Evolutionary conservation across 2,329 filamentous ascomycete genomes (phyloP).

Genomic region (Aspergillus chevalieri): DNA sequence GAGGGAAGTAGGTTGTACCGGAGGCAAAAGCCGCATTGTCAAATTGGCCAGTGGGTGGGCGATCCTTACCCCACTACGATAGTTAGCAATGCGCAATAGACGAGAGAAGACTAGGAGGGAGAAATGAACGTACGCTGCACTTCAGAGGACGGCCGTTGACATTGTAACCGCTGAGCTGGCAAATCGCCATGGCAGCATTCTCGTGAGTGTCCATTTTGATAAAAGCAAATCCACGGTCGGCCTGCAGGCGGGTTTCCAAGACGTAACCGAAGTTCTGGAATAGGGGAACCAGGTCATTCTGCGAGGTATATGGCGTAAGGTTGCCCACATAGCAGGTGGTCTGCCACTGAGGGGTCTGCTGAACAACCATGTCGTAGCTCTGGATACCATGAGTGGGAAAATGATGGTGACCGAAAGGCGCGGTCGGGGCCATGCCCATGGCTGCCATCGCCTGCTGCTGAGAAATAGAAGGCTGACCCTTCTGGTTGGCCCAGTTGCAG

Average conservation of each 20-base stretch:
- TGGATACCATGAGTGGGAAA: constrained; percentile 95
- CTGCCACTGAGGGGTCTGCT: constrained; percentile 95
- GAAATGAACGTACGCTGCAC: constrained; percentile 77
- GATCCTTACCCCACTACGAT: constrained; percentile 93
- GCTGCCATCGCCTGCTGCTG: constrained; percentile 95
- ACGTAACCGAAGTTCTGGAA: constrained; percentile 99
- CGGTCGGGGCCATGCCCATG: constrained; percentile 97
- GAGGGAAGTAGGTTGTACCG: constrained; percentile 79
- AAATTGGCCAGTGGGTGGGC: constrained; percentile 74
- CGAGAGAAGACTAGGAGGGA: constrained; percentile 11
- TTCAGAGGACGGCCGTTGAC: constrained; percentile 95
- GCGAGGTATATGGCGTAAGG: constrained; percentile 92
- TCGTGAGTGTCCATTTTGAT: constrained; percentile 99
- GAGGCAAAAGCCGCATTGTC: constrained; percentile 81
- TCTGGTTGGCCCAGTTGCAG: constrained; percentile 99
- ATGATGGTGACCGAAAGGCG: constrained; percentile 92
- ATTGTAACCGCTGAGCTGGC: constrained; percentile 94
- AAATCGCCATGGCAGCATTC: constrained; percentile 97
- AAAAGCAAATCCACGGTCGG: constrained; percentile 95
- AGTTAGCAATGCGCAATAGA: constrained; percentile 13
- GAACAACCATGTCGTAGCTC: constrained; percentile 94
- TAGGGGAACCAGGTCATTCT: constrained; percentile 91
- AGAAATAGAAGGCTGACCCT: constrained; percentile 97
- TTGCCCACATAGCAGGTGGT: constrained; percentile 98
- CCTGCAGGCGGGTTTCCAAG: constrained; percentile 94